These are phyloP conservation scores for Vitrella brassicaformis DNA, from an alignment of 73 alveolate genomes.

Conservation along the genomic window DNA sequence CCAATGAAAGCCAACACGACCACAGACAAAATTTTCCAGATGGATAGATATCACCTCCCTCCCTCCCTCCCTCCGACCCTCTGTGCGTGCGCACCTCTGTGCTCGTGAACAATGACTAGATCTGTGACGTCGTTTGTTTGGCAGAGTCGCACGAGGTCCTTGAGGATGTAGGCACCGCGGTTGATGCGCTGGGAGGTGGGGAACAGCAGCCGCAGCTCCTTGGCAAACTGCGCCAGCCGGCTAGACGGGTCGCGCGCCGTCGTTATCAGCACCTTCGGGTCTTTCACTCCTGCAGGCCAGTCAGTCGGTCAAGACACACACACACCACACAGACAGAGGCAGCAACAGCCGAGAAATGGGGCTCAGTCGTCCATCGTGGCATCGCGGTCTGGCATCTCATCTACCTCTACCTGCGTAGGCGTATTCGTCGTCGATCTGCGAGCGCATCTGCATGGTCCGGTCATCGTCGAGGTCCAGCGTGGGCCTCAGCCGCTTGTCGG, in stretches of 20 bases:
- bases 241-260: constrained; percentile 86
- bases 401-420: constrained; percentile 51
- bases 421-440: constrained; percentile 93
- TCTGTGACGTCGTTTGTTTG: constrained; percentile 40
- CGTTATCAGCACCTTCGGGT: constrained; percentile 83
- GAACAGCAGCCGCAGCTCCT: constrained; percentile 69
- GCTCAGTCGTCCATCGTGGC: neutral
- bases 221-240: constrained; percentile 79
- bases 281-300: constrained; percentile 35
- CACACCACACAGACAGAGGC: neutral
- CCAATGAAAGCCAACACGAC: no score
- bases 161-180: constrained; percentile 88
- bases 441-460: constrained; percentile 64
- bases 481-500: constrained; percentile 48
- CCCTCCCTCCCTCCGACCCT: no score
- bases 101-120: constrained; percentile 91
- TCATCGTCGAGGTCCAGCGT: constrained; percentile 52
- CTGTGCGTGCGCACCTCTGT: no score
- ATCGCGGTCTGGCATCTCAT: neutral
- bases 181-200: constrained; percentile 93
- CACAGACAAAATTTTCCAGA: no score
- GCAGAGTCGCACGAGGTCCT: constrained; percentile 73
- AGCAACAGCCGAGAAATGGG: neutral
- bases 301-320: no score
- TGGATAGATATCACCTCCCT: no score